A percentile compares a stretch with the other conserved stretches of the same genome.
These are phyloP conservation scores for Tilletiaria anomala DNA, from an alignment of 1,284 basidiomycete genomes.

Conservation along the genomic window DNA sequence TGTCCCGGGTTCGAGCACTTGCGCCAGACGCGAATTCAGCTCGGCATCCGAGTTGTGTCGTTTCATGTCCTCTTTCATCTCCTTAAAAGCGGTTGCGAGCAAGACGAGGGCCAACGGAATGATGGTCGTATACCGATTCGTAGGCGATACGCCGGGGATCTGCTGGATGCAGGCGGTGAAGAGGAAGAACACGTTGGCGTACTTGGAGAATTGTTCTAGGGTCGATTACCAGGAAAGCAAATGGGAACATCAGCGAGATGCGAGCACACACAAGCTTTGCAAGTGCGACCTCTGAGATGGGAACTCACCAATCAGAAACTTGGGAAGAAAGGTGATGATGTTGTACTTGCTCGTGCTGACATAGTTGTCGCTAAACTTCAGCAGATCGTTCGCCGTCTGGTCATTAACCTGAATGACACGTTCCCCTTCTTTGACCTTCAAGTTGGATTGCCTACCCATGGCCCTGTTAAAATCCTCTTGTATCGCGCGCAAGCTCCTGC, in stretches of 20 bases:
- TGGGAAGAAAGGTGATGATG: constrained; percentile 70
- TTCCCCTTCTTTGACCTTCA: constrained; percentile 15
- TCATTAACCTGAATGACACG: constrained; percentile 33
- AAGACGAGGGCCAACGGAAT: constrained; percentile 76
- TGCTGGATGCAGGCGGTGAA: constrained; percentile 98
- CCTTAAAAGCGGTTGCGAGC: constrained; percentile 90
- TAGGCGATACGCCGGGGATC: constrained; percentile 93
- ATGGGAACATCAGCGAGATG: not conserved
- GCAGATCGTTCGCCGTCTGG: constrained; percentile 21
- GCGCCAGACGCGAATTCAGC: constrained; percentile 67
- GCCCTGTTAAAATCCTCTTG: constrained; percentile 14
- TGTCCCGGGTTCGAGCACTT: constrained; percentile 55
- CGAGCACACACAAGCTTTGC: not conserved
- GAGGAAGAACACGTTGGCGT: constrained; percentile 96
- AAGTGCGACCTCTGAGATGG: too few relatives aligned
- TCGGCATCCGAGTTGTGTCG: constrained; percentile 88
- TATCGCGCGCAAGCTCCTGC: constrained; percentile 13
- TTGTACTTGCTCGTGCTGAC: constrained; percentile 96
- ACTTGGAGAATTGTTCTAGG: constrained; percentile 91
- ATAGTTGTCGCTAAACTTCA: constrained; percentile 50
- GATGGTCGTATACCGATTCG: constrained; percentile 83
- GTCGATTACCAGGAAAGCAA: too few relatives aligned
- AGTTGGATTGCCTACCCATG: constrained; percentile 14
- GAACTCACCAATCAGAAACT: constrained; percentile 70
- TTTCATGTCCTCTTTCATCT: constrained; percentile 91